A percentile compares a stretch with the other conserved stretches of the same genome.
phyloP scores from a whole-genome alignment of 2,329 filamentous ascomycete species.

The Daldinia sp. region DNA sequence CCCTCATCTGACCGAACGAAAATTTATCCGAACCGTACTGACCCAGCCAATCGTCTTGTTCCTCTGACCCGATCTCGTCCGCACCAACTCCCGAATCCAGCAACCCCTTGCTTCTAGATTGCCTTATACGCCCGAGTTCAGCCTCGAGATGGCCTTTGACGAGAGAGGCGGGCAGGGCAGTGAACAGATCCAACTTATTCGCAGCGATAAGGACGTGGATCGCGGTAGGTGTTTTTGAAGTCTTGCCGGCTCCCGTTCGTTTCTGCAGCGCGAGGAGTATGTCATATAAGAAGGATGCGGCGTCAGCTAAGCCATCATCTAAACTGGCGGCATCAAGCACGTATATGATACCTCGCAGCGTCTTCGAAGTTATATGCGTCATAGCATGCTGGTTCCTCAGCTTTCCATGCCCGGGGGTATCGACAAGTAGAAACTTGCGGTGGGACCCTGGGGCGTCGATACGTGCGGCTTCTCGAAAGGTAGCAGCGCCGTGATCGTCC shows the following conservation, averaged over 20 bases:
- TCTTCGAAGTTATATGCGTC: slow-evolving; percentile 49
- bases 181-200: slow-evolving; percentile 97
- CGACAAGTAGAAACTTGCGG: slow-evolving; percentile 78
- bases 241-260: slow-evolving; percentile 65
- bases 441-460: slow-evolving; percentile 63
- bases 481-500: slow-evolving; percentile 53
- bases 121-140: slow-evolving; percentile 81
- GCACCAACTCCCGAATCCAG: slow-evolving; percentile 80
- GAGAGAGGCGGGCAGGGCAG: slow-evolving; percentile 80
- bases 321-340: slow-evolving; percentile 84
- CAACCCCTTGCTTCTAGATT: slow-evolving; percentile 80
- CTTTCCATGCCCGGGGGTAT: slow-evolving; percentile 96
- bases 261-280: slow-evolving; percentile 84
- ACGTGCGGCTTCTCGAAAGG: slow-evolving; percentile 62
- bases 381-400: slow-evolving; percentile 75
- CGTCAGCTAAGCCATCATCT: slow-evolving; percentile 69
- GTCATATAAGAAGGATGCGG: slow-evolving; percentile 88
- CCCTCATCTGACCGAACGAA: slow-evolving; percentile 80
- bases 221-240: slow-evolving; percentile 63
- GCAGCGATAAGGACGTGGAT: slow-evolving; percentile 85
- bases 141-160: slow-evolving; percentile 79
- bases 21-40: slow-evolving; percentile 82
- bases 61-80: slow-evolving; percentile 68
- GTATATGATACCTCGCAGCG: slow-evolving; percentile 74
- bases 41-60: slow-evolving; percentile 85